Conservation (phyloP, 371 early-diverging fungal genomes). For the Rhizopus sp. region DNA sequence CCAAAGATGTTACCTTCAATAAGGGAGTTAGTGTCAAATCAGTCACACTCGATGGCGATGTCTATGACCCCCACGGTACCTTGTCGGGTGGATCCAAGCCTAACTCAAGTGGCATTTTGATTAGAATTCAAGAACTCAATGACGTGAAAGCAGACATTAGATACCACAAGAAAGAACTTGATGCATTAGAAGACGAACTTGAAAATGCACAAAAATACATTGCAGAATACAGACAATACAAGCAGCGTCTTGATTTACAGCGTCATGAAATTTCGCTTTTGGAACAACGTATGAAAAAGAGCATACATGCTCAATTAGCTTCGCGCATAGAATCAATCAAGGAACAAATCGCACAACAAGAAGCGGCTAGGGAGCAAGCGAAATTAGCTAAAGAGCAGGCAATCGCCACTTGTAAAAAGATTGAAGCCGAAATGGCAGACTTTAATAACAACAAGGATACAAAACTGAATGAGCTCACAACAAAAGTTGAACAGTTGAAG, state of each 20-base stretch:
- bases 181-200: constrained; percentile 50
- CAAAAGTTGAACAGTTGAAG: constrained; percentile 63
- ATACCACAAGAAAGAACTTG: constrained; percentile 46
- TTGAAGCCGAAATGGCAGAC: constrained; percentile 90
- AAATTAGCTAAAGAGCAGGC: constrained; percentile 46
- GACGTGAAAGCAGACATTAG: constrained; percentile 56
- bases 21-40: constrained; percentile 77
- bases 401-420: constrained; percentile 42
- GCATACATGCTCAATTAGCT: constrained; percentile 65
- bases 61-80: constrained; percentile 98
- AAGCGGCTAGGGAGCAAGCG: constrained; percentile 40
- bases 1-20: constrained; percentile 90
- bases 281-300: constrained; percentile 71
- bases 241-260: constrained; percentile 69
- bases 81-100: constrained; percentile 96
- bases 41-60: constrained; percentile 98
- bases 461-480: constrained; percentile 78
- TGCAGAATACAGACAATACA: constrained; percentile 48
- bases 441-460: constrained; percentile 81
- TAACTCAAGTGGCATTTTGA: constrained; percentile 72
- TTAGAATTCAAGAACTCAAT: constrained; percentile 69
- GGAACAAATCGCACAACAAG: constrained; percentile 31
- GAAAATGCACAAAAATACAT: constrained; percentile 38
- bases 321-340: constrained; percentile 53
- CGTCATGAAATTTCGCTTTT: constrained; percentile 70